Base-by-base conservation (phyloP, 2,329 filamentous ascomycete genomes). In the Talaromyces marneffei region DNA sequence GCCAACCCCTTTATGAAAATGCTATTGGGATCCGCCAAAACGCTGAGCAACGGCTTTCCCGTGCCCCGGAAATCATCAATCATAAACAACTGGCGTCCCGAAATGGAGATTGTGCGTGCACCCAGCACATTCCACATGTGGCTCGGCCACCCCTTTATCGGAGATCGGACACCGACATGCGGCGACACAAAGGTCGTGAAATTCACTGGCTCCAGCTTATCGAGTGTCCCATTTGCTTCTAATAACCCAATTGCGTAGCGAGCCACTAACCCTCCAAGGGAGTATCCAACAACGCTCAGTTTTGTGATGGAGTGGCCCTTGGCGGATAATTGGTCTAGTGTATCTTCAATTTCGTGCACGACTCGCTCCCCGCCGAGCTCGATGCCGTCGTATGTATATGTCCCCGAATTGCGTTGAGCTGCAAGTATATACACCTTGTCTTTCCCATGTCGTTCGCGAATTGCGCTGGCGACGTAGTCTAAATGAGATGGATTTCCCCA, bases 131-230 rank as follows among this genome's bases (percentile, higher is more conserved):
- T 97, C 86, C 81, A 97, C 61, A 89, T 77, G 71, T 82, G 84
- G 70, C 85, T 87, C 61, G 83, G 80, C 77, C 83, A 83, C 16
- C 89, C 89, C 52, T 83, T 84, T 46, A 87, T 75, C 1, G 90
- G 89, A 1, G 86, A 85, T 55, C 88, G 82, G 1, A 89, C 88
- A n/a, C 90, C 90, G 7, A 92, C 81, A 75, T 92, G 90, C 25
- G 90, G 93, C 33, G 89, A 88, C 4, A 90, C 93, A 75, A 97
- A 97, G 0, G 92, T 96, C 2, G 89, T 91, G 75, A 97, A 97
- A 79, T 96, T 97, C 84, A 93, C 84, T 66, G 93, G 93, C 71
- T 91, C 83, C 27, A 97, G 81, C 62, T 82, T 82, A 61, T 96
- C 87, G 61, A 97, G 86, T 62, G 91, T 81, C 8, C 92, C 91